Evolutionary conservation across 208 protist genomes (phyloP).

Genomic region (Trypanosoma theileri): DNA sequence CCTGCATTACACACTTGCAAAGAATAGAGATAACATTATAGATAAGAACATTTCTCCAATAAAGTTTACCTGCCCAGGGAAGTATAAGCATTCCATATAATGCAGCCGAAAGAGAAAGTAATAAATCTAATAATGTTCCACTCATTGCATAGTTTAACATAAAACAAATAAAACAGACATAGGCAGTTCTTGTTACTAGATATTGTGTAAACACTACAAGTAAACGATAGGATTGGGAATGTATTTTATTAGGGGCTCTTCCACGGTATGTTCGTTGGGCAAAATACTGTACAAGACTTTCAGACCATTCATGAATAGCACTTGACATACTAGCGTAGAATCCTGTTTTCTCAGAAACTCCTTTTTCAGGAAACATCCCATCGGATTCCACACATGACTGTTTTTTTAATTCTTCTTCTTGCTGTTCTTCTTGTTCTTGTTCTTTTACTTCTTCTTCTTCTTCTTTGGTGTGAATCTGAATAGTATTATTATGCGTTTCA

Average conservation of each 20-base stretch:
- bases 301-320: constrained; percentile 4
- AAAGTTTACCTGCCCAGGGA: constrained; percentile 39
- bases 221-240: constrained; percentile 14
- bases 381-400: neutral
- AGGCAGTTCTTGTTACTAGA: constrained; percentile 27
- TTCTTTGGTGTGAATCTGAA: neutral
- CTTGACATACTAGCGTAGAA: neutral
- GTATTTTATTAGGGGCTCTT: neutral
- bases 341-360: neutral
- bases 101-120: constrained; percentile 34
- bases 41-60: constrained; percentile 27
- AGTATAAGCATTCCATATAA: constrained; percentile 37
- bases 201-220: constrained; percentile 19
- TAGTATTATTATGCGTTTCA: no score
- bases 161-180: constrained; percentile 36
- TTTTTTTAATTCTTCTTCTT: neutral
- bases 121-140: constrained; percentile 38
- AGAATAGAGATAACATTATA: constrained; percentile 31
- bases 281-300: constrained; percentile 9
- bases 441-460: neutral
- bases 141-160: constrained; percentile 45
- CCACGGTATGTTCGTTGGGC: constrained; percentile 10
- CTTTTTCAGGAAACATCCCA: neutral
- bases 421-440: neutral
- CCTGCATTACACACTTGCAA: constrained; percentile 34